Percentiles rank a stretch among this genome's conserved stretches.
phyloP scores from a whole-genome alignment of 1,284 basidiomycete species.

The Stygiomarasmius scandens region DNA sequence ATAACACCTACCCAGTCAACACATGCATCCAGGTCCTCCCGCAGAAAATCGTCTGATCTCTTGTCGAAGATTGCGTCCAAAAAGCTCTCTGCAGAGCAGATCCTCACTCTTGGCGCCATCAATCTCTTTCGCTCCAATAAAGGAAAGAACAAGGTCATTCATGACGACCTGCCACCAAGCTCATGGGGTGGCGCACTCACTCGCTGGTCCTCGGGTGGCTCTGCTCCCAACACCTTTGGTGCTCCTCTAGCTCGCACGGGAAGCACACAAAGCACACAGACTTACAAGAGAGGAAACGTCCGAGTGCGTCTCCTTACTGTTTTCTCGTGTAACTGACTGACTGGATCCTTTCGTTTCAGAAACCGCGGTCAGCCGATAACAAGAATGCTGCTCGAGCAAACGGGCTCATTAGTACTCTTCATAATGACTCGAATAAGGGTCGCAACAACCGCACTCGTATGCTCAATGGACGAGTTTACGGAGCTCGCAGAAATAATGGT shows the following conservation, averaged over 20 bases:
- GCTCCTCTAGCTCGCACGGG: conserved; percentile 9
- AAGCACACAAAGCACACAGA: conserved; percentile 15
- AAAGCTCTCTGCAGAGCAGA: conserved; percentile 42
- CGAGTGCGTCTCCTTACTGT: not conserved
- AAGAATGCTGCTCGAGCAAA: conserved; percentile 10
- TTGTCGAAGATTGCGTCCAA: conserved; percentile 18
- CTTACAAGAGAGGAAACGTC: conserved; percentile 13
- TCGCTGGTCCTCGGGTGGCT: conserved; percentile 12
- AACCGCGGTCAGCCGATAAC: too few species aligned
- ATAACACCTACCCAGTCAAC: conserved; percentile 23
- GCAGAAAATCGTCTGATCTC: conserved; percentile 9
- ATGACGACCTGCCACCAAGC: conserved; percentile 4
- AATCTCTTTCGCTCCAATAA: conserved; percentile 51
- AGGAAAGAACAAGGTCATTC: conserved; percentile 7
- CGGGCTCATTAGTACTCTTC: conserved; percentile 16
- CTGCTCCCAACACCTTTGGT: conserved; percentile 1
- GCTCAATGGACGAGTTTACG: conserved; percentile 81
- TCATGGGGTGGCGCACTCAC: conserved; percentile 6
- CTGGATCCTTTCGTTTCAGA: too few species aligned
- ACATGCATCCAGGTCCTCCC: conserved; percentile 6
- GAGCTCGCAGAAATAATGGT: conserved; percentile 43
- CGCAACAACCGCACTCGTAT: conserved; percentile 53
- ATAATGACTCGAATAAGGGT: conserved; percentile 20
- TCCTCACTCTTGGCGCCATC: conserved; percentile 45
- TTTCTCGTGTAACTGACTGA: not conserved